Percentiles rank a stretch among this genome's conserved stretches.
phyloP scores from a whole-genome alignment of 177 flowering plant genomes.

The Vitis hybrid region DNA sequence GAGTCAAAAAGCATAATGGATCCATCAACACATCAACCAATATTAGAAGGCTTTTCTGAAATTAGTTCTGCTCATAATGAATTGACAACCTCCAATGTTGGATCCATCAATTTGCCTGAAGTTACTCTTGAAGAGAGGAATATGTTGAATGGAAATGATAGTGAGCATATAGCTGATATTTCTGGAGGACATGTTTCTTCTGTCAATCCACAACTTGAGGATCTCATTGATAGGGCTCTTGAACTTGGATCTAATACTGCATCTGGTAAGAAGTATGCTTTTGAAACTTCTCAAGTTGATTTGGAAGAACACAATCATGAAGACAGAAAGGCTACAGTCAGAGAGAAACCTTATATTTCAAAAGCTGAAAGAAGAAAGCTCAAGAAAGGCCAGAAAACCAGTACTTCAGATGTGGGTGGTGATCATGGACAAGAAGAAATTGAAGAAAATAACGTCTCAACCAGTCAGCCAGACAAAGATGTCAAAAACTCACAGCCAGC shows the following conservation, averaged over 20 bases:
- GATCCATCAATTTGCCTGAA: slow-evolving; percentile 13
- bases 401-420: slow-evolving; percentile 18
- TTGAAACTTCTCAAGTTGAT: slow-evolving; percentile 34
- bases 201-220: slow-evolving; percentile 62
- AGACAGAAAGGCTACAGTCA: slow-evolving; percentile 33
- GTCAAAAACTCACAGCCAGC: slow-evolving; percentile 32
- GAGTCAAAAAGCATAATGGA: slow-evolving; percentile 15
- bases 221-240: slow-evolving; percentile 86
- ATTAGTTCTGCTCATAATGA: slow-evolving; percentile 17
- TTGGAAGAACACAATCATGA: slow-evolving; percentile 37
- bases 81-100: slow-evolving; percentile 6
- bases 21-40: slow-evolving; percentile 16
- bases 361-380: slow-evolving; percentile 83
- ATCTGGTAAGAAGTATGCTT: slow-evolving; percentile 35
- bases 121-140: slow-evolving; percentile 19
- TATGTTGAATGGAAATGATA: slow-evolving; percentile 9
- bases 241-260: slow-evolving; percentile 70
- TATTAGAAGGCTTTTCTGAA: slow-evolving; percentile 14
- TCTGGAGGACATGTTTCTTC: slow-evolving; percentile 25
- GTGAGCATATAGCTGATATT: slow-evolving; percentile 18
- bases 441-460: slow-evolving; percentile 25
- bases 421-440: slow-evolving; percentile 35
- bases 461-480: slow-evolving; percentile 29
- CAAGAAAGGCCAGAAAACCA: slow-evolving; percentile 53
- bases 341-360: slow-evolving; percentile 77